Conservation (phyloP, 352 stramenopile species). For the Globisporangium cylindrosporum region DNA sequence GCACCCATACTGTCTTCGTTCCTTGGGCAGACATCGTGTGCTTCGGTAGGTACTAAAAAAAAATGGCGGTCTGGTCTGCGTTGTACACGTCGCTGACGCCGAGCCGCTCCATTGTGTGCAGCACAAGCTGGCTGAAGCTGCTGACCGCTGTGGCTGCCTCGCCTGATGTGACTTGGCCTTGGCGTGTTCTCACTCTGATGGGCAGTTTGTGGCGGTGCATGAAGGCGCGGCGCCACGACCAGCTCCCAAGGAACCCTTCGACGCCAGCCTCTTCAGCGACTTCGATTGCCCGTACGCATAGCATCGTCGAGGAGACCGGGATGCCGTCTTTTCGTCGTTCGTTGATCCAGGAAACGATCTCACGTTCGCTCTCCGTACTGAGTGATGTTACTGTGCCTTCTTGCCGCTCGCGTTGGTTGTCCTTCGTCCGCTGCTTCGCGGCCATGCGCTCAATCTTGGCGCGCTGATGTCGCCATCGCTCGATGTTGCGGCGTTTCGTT, state of each 20-base stretch:
- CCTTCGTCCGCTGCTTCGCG: background rate
- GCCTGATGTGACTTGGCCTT: background rate
- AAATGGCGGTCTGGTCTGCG: background rate
- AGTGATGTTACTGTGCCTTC: background rate
- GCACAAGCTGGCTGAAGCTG: background rate
- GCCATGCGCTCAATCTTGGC: slow-evolving; percentile 5
- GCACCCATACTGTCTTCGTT: background rate
- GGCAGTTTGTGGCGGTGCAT: slow-evolving; percentile 2
- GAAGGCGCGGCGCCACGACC: slow-evolving; percentile 3
- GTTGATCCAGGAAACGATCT: background rate
- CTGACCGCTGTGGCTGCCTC: background rate
- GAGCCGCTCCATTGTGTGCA: background rate
- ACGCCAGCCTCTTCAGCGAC: background rate
- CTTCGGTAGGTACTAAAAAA: slow-evolving; percentile 7
- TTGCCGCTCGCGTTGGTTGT: background rate
- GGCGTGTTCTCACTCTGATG: background rate
- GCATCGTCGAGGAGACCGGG: background rate
- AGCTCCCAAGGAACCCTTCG: background rate
- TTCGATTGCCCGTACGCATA: background rate
- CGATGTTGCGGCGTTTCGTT: background rate
- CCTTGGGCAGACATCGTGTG: background rate
- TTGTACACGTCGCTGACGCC: background rate
- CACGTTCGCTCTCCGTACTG: background rate
- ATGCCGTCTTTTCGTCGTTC: background rate
- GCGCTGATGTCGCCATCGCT: background rate